Percentiles rank a stretch among this genome's conserved stretches.
Evolutionary conservation across 805 yeast species (phyloP).

Genomic region (Lipomyces starkeyi): DNA sequence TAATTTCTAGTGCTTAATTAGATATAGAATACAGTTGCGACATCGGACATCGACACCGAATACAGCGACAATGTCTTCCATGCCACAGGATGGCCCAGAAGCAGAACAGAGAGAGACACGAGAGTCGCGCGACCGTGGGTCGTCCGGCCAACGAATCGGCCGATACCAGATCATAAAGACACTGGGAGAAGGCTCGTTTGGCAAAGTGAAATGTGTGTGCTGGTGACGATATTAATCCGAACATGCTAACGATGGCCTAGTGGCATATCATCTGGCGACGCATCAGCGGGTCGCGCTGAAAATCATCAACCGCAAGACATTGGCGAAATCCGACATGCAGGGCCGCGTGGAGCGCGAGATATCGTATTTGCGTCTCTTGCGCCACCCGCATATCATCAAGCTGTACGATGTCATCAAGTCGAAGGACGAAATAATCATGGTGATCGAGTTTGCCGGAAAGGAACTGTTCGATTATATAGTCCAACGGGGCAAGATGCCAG

Average conservation of each 20-base stretch:
- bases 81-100: not conserved
- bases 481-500: constrained; percentile 88
- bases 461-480: constrained; percentile 95
- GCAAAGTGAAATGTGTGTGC: constrained; percentile 87
- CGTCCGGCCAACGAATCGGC: constrained; percentile 62
- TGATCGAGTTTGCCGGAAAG: constrained; percentile 94
- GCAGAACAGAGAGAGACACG: not conserved
- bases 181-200: constrained; percentile 95
- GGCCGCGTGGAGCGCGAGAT: constrained; percentile 95
- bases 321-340: constrained; percentile 96
- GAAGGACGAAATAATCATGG: constrained; percentile 96
- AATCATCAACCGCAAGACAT: constrained; percentile 87
- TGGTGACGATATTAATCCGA: too few relatives aligned
- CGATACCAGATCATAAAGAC: constrained; percentile 92
- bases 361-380: constrained; percentile 79
- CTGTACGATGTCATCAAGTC: constrained; percentile 94
- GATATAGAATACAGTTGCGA: not conserved
- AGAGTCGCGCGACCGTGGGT: constrained; percentile 2
- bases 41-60: not conserved
- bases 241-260: constrained; percentile 17
- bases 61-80: not conserved
- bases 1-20: not conserved
- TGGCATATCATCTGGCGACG: constrained; percentile 72
- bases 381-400: constrained; percentile 97
- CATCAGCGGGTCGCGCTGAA: constrained; percentile 92